These are phyloP conservation scores for Pichia deserticola DNA, from an alignment of 805 yeast species.

Conservation along the genomic window DNA sequence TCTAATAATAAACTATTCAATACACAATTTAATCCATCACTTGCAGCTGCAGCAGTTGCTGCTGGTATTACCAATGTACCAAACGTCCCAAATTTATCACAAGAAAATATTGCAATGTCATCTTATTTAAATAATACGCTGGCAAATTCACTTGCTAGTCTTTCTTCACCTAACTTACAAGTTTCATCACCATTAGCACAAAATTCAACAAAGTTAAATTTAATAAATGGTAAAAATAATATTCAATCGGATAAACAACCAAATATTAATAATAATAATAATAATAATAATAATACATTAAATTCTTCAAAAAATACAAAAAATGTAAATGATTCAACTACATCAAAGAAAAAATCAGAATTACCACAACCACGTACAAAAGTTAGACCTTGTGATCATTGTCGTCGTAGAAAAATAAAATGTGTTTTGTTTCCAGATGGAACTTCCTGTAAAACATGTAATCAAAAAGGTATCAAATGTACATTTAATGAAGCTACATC, in stretches of 20 bases:
- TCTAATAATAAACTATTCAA: constrained; percentile 1
- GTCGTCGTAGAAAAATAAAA: constrained; percentile 70
- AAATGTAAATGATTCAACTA: neutral
- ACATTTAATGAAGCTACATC: constrained; percentile 58
- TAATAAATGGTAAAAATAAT: too few relatives aligned
- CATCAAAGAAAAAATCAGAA: constrained; percentile 14
- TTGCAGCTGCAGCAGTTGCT: neutral
- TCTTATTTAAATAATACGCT: neutral
- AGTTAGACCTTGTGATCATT: constrained; percentile 74
- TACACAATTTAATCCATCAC: constrained; percentile 3
- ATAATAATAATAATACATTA: neutral
- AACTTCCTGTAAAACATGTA: constrained; percentile 68
- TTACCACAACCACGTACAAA: constrained; percentile 35
- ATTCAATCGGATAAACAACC: too few relatives aligned
- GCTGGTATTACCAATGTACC: neutral
- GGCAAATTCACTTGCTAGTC: neutral
- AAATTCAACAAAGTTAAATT: neutral
- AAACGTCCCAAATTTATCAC: neutral
- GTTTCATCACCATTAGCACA: neutral
- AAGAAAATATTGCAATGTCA: neutral
- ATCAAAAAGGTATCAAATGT: constrained; percentile 63
- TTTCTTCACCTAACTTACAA: neutral
- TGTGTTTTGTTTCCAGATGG: constrained; percentile 65
- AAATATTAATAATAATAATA: neutral
- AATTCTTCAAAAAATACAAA: neutral